Conservation (phyloP, 805 yeast species). For the Sugiyamaella marilandica region DNA sequence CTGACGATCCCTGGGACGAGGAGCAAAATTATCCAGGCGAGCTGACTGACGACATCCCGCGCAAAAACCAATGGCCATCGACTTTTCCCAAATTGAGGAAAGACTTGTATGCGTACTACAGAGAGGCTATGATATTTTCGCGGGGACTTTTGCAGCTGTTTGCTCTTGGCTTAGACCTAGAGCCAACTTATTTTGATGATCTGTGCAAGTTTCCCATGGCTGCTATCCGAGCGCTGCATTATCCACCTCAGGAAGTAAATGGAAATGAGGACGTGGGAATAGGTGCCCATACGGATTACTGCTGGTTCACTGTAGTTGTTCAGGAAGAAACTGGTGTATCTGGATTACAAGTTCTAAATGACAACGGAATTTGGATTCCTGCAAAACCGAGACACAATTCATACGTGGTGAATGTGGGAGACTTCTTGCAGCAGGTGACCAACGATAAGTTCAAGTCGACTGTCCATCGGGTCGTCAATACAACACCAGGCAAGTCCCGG, state of each 20-base stretch:
- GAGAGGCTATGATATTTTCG: not conserved
- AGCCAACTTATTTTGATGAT: slow-evolving; percentile 4
- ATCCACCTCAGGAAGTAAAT: slow-evolving; percentile 30
- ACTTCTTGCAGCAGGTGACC: slow-evolving; percentile 37
- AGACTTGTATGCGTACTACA: not conserved
- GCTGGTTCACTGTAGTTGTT: slow-evolving; percentile 34
- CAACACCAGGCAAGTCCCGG: slow-evolving; percentile 20
- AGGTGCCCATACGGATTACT: slow-evolving; percentile 40
- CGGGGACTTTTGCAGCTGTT: slow-evolving; percentile 1
- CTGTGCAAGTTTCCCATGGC: slow-evolving; percentile 12
- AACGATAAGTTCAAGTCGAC: slow-evolving; percentile 38
- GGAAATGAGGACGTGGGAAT: slow-evolving; percentile 32
- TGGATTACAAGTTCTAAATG: slow-evolving; percentile 37
- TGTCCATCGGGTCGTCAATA: slow-evolving; percentile 38
- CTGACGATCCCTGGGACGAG: slow-evolving; percentile 1
- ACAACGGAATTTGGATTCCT: slow-evolving; percentile 31
- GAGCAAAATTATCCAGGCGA: slow-evolving; percentile 1
- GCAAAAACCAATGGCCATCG: not conserved
- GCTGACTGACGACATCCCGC: not conserved
- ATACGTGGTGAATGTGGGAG: slow-evolving; percentile 39
- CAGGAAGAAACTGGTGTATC: slow-evolving; percentile 33
- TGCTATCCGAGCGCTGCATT: slow-evolving; percentile 31
- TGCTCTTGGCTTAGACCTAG: slow-evolving; percentile 8
- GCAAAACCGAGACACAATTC: slow-evolving; percentile 35
- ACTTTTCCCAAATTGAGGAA: not conserved